Percentiles rank a stretch among this genome's conserved stretches.
These are phyloP conservation scores for Amborella trichopoda DNA, from an alignment of 164 flowering plant genomes.

Conservation along the genomic window DNA sequence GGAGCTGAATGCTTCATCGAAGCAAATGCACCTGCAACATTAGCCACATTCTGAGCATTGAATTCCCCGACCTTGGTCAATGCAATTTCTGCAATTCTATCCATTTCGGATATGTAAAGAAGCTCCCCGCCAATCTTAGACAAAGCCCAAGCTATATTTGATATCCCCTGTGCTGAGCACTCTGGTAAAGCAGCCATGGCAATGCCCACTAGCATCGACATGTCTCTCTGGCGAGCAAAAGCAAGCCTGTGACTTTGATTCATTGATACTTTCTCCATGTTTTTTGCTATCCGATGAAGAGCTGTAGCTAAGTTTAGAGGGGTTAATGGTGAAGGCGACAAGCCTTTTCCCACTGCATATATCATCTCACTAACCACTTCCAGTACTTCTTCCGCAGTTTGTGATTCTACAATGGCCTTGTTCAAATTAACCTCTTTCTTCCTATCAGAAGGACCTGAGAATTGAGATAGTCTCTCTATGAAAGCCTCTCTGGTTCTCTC, in stretches of 20 bases:
- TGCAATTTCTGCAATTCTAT: constrained; percentile 91
- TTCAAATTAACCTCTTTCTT: constrained; percentile 71
- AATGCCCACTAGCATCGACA: constrained; percentile 84
- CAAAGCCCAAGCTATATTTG: constrained; percentile 92
- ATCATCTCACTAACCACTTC: constrained; percentile 59
- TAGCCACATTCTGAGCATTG: constrained; percentile 97
- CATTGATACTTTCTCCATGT: constrained; percentile 94
- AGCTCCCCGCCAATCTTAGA: constrained; percentile 95
- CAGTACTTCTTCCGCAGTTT: constrained; percentile 75
- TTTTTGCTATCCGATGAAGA: constrained; percentile 85
- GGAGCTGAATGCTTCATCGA: constrained; percentile 94
- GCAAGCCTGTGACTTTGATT: constrained; percentile 48
- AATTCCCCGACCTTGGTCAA: constrained; percentile 58
- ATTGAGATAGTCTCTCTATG: constrained; percentile 64
- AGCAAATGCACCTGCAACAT: constrained; percentile 92
- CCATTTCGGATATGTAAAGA: constrained; percentile 91
- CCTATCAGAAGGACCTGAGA: constrained; percentile 74
- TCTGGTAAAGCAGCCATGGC: constrained; percentile 82
- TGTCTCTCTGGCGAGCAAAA: constrained; percentile 82
- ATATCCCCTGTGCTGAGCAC: constrained; percentile 88
- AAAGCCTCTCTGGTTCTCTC: constrained; percentile 54
- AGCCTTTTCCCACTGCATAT: constrained; percentile 77
- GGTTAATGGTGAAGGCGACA: constrained; percentile 84
- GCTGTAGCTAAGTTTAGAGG: constrained; percentile 91
- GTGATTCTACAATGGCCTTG: constrained; percentile 56